These are phyloP conservation scores for Linderniella brevidens DNA, from an alignment of 257 asterid species.

Conservation along the genomic window DNA sequence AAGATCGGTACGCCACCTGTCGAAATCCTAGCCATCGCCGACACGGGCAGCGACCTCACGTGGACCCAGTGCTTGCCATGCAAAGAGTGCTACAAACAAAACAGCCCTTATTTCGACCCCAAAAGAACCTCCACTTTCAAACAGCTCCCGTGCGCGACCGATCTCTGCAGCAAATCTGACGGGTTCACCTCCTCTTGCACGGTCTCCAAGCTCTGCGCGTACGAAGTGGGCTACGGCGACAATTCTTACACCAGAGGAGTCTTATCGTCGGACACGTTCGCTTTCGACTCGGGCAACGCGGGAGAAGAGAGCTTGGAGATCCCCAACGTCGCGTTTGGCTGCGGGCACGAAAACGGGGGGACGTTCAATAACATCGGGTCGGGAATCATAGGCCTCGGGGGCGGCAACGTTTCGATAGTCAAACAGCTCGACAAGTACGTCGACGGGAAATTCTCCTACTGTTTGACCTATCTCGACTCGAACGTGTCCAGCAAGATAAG, in stretches of 20 bases:
- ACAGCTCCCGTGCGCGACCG: not conserved
- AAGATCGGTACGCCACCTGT: not conserved
- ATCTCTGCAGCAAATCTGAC: not conserved
- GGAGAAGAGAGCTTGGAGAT: not conserved
- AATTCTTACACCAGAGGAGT: not conserved
- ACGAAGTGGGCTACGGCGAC: not conserved
- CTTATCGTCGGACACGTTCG: not conserved
- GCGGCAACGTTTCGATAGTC: not conserved
- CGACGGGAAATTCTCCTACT: not conserved
- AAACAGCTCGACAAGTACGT: not conserved
- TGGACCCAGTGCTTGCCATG: constrained; percentile 5
- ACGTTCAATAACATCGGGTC: not conserved
- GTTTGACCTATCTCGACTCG: not conserved
- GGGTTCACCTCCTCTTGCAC: not conserved
- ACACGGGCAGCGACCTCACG: constrained; percentile 6
- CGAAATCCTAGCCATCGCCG: not conserved
- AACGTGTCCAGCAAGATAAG: not conserved
- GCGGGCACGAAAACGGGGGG: constrained; percentile 2
- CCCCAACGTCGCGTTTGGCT: not conserved
- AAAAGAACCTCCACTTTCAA: not conserved
- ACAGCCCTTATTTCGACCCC: not conserved
- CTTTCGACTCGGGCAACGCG: not conserved
- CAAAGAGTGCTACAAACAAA: not conserved
- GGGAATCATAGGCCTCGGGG: not conserved
- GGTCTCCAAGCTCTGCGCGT: not conserved